Evolutionary conservation across 2,329 filamentous ascomycete species (phyloP), one percentile per base, ranked within the genome.

Genomic region (Beauveria sp.): DNA sequence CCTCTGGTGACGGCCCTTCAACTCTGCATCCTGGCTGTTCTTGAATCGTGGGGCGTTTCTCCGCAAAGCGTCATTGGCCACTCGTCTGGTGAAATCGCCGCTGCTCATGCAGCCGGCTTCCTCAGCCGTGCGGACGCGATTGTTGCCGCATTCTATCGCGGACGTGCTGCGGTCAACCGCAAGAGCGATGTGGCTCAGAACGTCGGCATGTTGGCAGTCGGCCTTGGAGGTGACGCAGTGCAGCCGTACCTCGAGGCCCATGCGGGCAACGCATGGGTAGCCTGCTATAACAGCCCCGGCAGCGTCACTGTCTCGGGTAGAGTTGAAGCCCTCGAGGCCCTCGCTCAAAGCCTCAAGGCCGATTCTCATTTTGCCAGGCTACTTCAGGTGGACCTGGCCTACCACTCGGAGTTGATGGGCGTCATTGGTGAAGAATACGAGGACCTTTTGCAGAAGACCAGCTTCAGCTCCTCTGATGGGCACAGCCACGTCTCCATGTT

Each of bases 321-420:
- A 20, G 54, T 60, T 0, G 59, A 60, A 1, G 65, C 67, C 34
- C 63, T 77, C 6, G 12, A 81, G 79, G 0, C 70, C 4, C 81
- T 79, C 75, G 64, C 16, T 34, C 43, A 20, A 45, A 57, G 3
- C 62, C 76, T 50, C 70, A 77, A 51, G 71, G 75, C 52, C 72
- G 75, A 49, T 26, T 58, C 56, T 20, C 65, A 78, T 1, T 79
- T 81, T 64, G 74, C 75, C 34, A 72, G 74, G 24, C 73, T 72
- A 8, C 73, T 81, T 1, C 72, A 72, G 18, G 75, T 80, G 3
- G 74, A 77, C 20, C 74, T 74, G 2, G 78, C 78, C 0, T 81
- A 79, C 57, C 79, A 81, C 64, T 81, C 78, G 1, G 74, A 75
- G 8, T 73, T 75, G 30, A 72, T 75, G 20, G 79, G 79, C 63